Evolutionary conservation across 2,329 filamentous ascomycete genomes (phyloP).

Genomic region (Fusarium oxysporum): DNA sequence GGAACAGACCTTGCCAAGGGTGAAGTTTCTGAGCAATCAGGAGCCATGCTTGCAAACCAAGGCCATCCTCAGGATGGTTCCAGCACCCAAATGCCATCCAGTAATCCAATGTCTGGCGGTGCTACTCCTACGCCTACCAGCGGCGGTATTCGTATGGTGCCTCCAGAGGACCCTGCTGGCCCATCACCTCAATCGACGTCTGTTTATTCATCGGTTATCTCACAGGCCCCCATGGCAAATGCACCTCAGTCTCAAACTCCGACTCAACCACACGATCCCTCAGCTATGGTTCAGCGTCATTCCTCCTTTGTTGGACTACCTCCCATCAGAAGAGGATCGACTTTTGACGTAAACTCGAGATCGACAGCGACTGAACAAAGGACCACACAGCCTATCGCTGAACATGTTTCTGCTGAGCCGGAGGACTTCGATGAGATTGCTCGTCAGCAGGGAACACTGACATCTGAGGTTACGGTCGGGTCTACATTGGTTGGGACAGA

Average conservation of each 20-base stretch:
- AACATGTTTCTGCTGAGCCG: constrained; percentile 49
- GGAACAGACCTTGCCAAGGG: constrained; percentile 26
- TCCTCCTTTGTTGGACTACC: constrained; percentile 69
- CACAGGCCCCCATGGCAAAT: background rate
- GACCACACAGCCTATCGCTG: constrained; percentile 50
- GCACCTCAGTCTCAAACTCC: constrained; percentile 19
- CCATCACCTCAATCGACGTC: constrained; percentile 15
- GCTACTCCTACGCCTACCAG: constrained; percentile 25
- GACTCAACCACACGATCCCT: constrained; percentile 15
- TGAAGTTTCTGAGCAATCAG: constrained; percentile 23
- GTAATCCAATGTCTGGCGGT: constrained; percentile 21
- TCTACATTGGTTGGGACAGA: constrained; percentile 38
- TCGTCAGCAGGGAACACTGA: constrained; percentile 36
- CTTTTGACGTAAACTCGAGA: constrained; percentile 59
- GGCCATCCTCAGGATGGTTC: constrained; percentile 4
- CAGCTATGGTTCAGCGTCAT: constrained; percentile 53
- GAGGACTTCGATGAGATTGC: constrained; percentile 38
- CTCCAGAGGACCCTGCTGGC: constrained; percentile 20
- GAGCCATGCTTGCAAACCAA: constrained; percentile 9
- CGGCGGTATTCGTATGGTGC: constrained; percentile 41
- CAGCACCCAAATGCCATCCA: constrained; percentile 8
- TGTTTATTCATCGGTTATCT: constrained; percentile 3
- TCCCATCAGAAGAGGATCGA: constrained; percentile 68
- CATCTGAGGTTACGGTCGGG: constrained; percentile 35
- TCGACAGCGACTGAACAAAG: constrained; percentile 48